phyloP scores from a whole-genome alignment of 2,329 filamentous ascomycete species.

The Xylariaceae sp. region DNA sequence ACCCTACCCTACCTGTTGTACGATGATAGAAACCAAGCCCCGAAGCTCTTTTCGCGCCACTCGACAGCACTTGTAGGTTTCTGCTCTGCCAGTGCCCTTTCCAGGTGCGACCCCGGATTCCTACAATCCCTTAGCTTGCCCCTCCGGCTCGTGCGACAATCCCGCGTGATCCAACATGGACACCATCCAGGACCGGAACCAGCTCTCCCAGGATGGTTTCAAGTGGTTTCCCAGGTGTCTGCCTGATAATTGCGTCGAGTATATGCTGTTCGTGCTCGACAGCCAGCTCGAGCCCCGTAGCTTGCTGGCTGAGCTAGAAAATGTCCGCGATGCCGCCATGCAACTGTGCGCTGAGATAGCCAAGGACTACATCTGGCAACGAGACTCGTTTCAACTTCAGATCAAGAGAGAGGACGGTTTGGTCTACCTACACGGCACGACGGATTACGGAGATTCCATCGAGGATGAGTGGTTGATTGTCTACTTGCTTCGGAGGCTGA shows the following conservation, averaged over 20 bases:
- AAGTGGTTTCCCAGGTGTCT: conserved; percentile 41
- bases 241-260: conserved; percentile 81
- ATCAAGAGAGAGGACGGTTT: conserved; percentile 52
- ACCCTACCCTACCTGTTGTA: background rate
- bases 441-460: conserved; percentile 88
- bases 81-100: background rate
- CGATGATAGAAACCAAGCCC: background rate
- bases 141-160: background rate
- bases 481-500: conserved; percentile 78
- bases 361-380: conserved; percentile 93
- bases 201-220: conserved; percentile 29
- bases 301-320: conserved; percentile 61
- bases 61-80: background rate
- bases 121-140: background rate
- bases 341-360: conserved; percentile 59
- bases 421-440: conserved; percentile 66
- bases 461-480: conserved; percentile 98
- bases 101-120: background rate
- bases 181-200: conserved; percentile 22
- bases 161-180: conserved; percentile 18
- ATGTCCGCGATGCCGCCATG: conserved; percentile 63
- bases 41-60: background rate
- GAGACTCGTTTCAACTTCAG: conserved; percentile 71
- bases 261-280: conserved; percentile 69
- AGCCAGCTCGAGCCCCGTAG: conserved; percentile 49